These are phyloP conservation scores for Triticum timopheevii DNA, from an alignment of 176 grass and related monocot genomes.

Conservation along the genomic window DNA sequence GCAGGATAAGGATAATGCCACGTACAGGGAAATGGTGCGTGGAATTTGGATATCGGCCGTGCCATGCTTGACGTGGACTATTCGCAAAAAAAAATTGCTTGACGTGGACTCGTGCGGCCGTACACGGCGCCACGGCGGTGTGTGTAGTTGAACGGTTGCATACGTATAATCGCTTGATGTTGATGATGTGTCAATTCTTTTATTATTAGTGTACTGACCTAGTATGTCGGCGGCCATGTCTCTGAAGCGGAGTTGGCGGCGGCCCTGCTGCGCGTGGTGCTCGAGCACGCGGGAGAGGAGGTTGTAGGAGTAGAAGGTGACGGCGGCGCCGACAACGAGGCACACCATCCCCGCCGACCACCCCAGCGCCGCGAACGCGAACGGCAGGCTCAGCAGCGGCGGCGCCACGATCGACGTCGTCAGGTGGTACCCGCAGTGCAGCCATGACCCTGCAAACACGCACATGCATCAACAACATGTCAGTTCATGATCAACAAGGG, in stretches of 20 bases:
- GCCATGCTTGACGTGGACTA: no score
- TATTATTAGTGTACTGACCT: slow-evolving; percentile 37
- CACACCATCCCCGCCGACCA: slow-evolving; percentile 63
- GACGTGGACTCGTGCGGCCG: no score
- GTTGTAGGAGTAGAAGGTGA: slow-evolving; percentile 98
- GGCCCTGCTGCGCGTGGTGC: slow-evolving; percentile 84
- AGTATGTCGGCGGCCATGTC: slow-evolving; percentile 91
- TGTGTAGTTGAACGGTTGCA: no score
- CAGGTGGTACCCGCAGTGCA: slow-evolving; percentile 92
- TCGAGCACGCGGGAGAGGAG: slow-evolving; percentile 89
- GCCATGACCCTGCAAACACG: slow-evolving; percentile 65
- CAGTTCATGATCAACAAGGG: no score
- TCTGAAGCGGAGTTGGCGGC: slow-evolving; percentile 83
- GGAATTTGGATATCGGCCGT: no score
- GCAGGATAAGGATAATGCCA: no score
- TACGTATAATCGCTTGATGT: no score
- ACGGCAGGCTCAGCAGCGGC: slow-evolving; percentile 86
- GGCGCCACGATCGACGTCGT: slow-evolving; percentile 91
- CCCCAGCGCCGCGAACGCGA: slow-evolving; percentile 73
- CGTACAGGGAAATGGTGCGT: no score
- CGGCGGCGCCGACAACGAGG: slow-evolving; percentile 55
- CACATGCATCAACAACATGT: no score
- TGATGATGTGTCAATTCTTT: no score
- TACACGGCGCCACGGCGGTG: not conserved
- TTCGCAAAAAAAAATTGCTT: no score